These are phyloP conservation scores for Physcia stellaris DNA, from an alignment of 495 filamentous ascomycete genomes.

Conservation along the genomic window DNA sequence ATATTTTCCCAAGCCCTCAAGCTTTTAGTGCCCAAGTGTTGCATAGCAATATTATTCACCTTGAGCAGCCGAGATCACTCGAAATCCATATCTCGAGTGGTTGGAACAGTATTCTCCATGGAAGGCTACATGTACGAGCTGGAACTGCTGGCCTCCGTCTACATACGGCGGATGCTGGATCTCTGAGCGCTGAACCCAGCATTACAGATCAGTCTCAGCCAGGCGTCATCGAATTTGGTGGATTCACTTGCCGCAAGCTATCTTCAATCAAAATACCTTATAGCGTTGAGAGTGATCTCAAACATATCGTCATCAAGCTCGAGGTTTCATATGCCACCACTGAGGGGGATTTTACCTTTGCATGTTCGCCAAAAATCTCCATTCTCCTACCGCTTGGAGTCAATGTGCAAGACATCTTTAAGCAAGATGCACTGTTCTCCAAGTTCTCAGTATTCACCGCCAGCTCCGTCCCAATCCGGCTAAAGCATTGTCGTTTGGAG, in stretches of 20 bases:
- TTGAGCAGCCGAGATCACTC: slow-evolving; percentile 62
- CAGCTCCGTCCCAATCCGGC: slow-evolving; percentile 54
- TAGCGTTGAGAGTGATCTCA: slow-evolving; percentile 65
- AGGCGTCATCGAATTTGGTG: slow-evolving; percentile 51
- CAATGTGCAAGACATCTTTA: slow-evolving; percentile 95
- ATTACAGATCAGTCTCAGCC: slow-evolving; percentile 44
- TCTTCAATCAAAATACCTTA: slow-evolving; percentile 63
- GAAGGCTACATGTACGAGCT: slow-evolving; percentile 60
- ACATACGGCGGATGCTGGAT: slow-evolving; percentile 54
- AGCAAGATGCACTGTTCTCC: slow-evolving; percentile 66
- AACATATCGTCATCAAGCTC: slow-evolving; percentile 55
- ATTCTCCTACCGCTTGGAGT: slow-evolving; percentile 74
- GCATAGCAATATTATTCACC: slow-evolving; percentile 45
- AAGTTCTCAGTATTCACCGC: slow-evolving; percentile 79
- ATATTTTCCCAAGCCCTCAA: slow-evolving; percentile 9
- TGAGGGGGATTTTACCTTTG: slow-evolving; percentile 56
- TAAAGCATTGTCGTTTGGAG: slow-evolving; percentile 56
- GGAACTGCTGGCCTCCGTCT: slow-evolving; percentile 81
- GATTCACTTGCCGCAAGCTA: slow-evolving; percentile 34
- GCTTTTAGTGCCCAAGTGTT: slow-evolving; percentile 7
- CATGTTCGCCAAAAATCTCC: slow-evolving; percentile 44
- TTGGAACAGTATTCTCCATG: slow-evolving; percentile 56
- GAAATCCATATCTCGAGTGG: slow-evolving; percentile 64
- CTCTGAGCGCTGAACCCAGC: slow-evolving; percentile 39
- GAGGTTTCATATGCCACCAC: slow-evolving; percentile 70